Evolutionary conservation across 2,329 filamentous ascomycete genomes (phyloP).

Genomic region (Fusarium sp.): DNA sequence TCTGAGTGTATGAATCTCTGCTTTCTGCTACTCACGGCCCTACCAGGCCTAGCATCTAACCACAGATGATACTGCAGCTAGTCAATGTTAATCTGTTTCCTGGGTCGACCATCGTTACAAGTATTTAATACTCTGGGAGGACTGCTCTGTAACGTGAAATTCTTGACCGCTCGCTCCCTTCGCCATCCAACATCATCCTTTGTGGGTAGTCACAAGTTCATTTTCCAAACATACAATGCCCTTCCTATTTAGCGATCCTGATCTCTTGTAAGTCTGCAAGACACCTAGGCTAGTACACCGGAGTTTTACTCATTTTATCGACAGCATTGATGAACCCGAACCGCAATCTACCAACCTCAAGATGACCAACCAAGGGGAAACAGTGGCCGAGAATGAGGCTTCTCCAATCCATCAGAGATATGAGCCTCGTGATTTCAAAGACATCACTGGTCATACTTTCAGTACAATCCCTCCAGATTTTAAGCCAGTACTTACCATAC

Average conservation of each 20-base stretch:
- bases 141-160: neutral
- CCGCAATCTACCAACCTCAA: neutral
- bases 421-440: neutral
- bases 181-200: neutral
- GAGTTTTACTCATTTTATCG: neutral
- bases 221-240: neutral
- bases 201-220: neutral
- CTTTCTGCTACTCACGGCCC: neutral
- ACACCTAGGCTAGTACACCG: accelerated
- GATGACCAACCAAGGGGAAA: neutral
- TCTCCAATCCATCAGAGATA: no score
- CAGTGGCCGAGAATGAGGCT: no score
- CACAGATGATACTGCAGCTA: neutral
- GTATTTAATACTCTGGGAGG: neutral
- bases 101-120: no score
- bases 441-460: neutral
- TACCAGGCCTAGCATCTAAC: neutral
- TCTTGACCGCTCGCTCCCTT: neutral
- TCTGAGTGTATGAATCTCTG: neutral
- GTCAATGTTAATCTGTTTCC: neutral
- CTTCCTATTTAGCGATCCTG: neutral
- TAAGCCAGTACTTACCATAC: neutral
- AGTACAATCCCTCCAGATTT: neutral
- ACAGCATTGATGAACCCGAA: neutral
- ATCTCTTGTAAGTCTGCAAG: neutral